phyloP scores from a whole-genome alignment of 2,329 filamentous ascomycete genomes.

The Cladobotryum mycophilum region DNA sequence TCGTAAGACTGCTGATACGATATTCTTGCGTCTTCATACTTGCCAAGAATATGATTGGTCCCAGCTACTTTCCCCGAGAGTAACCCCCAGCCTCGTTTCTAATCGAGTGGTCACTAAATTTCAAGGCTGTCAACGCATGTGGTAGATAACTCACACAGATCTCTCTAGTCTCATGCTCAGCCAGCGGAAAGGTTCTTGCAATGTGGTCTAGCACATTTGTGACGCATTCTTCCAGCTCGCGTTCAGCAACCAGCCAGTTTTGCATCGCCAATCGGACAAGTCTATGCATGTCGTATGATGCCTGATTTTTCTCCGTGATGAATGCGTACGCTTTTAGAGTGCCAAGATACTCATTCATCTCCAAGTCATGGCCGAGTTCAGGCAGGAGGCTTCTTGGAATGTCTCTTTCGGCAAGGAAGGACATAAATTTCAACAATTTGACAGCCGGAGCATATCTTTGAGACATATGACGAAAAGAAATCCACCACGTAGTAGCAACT shows the following conservation, averaged over 20 bases:
- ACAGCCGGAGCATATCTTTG: conserved; percentile 19
- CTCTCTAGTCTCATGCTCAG: background rate
- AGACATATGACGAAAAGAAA: conserved; percentile 27
- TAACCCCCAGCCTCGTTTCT: background rate
- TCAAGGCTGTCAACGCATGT: background rate
- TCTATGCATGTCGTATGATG: background rate
- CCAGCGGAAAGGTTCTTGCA: background rate
- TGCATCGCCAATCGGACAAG: background rate
- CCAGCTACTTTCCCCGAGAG: background rate
- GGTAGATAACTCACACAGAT: background rate
- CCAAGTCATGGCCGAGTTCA: conserved; percentile 2
- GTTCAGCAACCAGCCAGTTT: background rate
- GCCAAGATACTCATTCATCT: conserved; percentile 11
- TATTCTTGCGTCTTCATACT: background rate
- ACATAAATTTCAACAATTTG: conserved; percentile 24
- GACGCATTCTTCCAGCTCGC: background rate
- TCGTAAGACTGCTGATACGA: background rate
- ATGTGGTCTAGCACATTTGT: background rate
- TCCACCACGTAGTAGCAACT: conserved; percentile 27
- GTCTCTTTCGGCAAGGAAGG: conserved; percentile 22
- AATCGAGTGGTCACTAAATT: background rate
- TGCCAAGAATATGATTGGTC: background rate
- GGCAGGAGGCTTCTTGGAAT: conserved; percentile 24
- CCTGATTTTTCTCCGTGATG: background rate
- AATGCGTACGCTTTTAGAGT: background rate